Conservation (phyloP, 1,139 yeast species). For the Hansenula anomala region DNA sequence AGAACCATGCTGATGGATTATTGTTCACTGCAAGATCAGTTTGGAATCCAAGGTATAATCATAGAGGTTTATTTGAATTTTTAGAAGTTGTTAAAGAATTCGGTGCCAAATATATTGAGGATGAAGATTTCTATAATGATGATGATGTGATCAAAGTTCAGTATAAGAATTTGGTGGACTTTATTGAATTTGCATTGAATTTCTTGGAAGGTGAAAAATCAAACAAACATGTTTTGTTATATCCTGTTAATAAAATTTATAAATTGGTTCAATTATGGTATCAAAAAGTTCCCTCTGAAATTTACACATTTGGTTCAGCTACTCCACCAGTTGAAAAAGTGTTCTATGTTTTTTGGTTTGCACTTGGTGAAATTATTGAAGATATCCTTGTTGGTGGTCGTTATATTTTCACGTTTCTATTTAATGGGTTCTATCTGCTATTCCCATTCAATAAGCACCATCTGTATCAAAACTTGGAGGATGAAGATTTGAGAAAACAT, state of each 20-base stretch:
- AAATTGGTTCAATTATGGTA: slow-evolving; percentile 13
- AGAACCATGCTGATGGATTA: slow-evolving; percentile 14
- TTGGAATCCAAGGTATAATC: slow-evolving; percentile 17
- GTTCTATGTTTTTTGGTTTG: slow-evolving; percentile 15
- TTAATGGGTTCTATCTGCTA: slow-evolving; percentile 14
- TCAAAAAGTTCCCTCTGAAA: slow-evolving; percentile 12
- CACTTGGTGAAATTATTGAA: slow-evolving; percentile 11
- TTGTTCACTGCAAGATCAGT: slow-evolving; percentile 12
- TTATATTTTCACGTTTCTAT: slow-evolving; percentile 16
- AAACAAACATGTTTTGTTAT: slow-evolving; percentile 10
- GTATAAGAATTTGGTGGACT: slow-evolving; percentile 7
- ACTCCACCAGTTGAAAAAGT: slow-evolving; percentile 10
- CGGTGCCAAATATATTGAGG: slow-evolving; percentile 10
- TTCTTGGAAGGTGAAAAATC: slow-evolving; percentile 10
- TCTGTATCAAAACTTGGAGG: slow-evolving; percentile 1
- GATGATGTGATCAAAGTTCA: slow-evolving; percentile 7
- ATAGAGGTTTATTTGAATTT: slow-evolving; percentile 11
- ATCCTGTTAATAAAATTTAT: slow-evolving; percentile 16
- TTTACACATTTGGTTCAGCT: slow-evolving; percentile 9
- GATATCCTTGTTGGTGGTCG: slow-evolving; percentile 12
- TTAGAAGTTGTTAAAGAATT: slow-evolving; percentile 11
- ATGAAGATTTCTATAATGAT: slow-evolving; percentile 7
- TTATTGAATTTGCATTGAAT: slow-evolving; percentile 4
- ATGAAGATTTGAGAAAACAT: slow-evolving; percentile 8
- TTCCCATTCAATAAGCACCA: slow-evolving; percentile 8